Evolutionary conservation across 495 filamentous ascomycete species (phyloP), one percentile per base, ranked within the genome.

Genomic region (Penicillium subrubescens): DNA sequence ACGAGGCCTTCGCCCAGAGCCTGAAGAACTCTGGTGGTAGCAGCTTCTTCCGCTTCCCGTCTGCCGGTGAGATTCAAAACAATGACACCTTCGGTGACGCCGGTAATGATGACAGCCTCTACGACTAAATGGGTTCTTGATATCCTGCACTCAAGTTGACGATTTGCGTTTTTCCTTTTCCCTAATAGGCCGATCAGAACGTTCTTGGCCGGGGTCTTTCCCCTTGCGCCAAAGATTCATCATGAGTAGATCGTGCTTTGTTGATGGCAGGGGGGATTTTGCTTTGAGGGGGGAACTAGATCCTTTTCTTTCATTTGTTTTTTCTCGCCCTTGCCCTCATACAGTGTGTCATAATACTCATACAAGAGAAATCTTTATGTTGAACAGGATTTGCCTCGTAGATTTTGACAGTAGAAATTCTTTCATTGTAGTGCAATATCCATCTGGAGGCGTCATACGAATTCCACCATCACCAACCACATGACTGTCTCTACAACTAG

Each of bases 1-100:
- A 99, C 79, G 95, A 99, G 84, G 96, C 95, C 31, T 99, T 99
- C 67, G 91, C 95, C 35, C 96, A 98, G 83, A 94, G 92, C 76
- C 91, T 99, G 91, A 99, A 99, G 90, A 95, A 96, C 75, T 87
- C 92, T 46, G 92, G 95, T 54, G 93, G 93, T 58, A 94, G 93
- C 76, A 91, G 88, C 67, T 97, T 93, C 86, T 98, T 98, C 90
- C 90, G 94, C 76, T 98, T 98, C 89, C 95, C 94, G 25, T 85
- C 87, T 66, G 88, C 83, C 23, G 88, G 87, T 35, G 88, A 86
- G 67, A 86, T 82, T 56, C 81, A 80, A 59, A 82, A 81, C 69
- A 83, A 80, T 65, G 86, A 86, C 80, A 83, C 87, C 35, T 95
- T 95, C 72, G 92, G 92, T 43, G 87, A 93, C 70, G 91, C 88